These are phyloP conservation scores for Spergularia bocconei DNA, from an alignment of 148 eudicot genomes.

Conservation along the genomic window DNA sequence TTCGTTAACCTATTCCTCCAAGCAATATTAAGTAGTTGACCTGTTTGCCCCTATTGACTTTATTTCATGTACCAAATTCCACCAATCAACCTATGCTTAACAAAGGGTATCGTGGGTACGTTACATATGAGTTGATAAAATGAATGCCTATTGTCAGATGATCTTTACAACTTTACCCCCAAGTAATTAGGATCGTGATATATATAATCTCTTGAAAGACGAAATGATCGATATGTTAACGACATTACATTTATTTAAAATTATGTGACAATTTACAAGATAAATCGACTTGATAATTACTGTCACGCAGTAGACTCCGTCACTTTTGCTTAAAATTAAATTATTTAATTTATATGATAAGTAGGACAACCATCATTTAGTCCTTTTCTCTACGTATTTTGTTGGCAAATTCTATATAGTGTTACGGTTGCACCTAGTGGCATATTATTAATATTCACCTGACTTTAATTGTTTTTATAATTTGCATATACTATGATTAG, in stretches of 20 bases:
- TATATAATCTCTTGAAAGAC: no score
- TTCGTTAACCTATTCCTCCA: conserved; percentile 4
- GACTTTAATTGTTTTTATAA: not conserved
- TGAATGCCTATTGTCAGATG: no score
- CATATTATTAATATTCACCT: conserved; percentile 9
- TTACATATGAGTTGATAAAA: no score
- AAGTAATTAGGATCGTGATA: no score
- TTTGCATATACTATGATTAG: conserved; percentile 4
- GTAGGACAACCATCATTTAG: not conserved
- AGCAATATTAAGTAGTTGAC: not conserved
- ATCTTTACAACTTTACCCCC: no score
- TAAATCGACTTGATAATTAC: no score
- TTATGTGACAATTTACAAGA: no score
- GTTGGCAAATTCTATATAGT: not conserved
- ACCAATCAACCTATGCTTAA: not conserved
- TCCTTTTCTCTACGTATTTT: not conserved
- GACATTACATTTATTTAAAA: no score
- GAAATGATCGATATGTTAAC: no score
- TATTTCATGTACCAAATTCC: not conserved
- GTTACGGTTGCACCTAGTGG: conserved; percentile 12
- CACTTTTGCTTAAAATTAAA: not conserved
- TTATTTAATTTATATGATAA: not conserved
- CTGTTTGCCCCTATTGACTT: conserved; percentile 12
- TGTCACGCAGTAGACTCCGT: no score
- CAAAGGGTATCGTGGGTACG: not conserved